Conservation (phyloP, 2,329 filamentous ascomycete species). For the Paraconiothyrium brasiliense region DNA sequence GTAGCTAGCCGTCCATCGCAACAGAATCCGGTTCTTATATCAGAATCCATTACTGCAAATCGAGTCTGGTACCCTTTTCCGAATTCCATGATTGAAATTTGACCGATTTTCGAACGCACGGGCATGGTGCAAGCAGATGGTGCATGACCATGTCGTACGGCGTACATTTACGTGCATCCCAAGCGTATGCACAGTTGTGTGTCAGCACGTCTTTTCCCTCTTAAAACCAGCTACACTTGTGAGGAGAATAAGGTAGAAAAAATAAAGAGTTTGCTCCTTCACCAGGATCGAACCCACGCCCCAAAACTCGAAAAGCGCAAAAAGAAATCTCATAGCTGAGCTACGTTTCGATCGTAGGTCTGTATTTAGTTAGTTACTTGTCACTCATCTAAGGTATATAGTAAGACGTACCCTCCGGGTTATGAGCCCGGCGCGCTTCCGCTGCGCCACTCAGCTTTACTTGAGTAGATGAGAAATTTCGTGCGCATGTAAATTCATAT, state of each 20-base stretch:
- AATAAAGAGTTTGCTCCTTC: background rate
- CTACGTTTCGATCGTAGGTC: constrained; percentile 34
- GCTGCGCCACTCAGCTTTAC: constrained; percentile 45
- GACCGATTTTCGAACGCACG: no score
- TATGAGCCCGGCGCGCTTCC: constrained; percentile 44
- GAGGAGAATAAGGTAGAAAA: background rate
- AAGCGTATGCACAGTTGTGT: no score
- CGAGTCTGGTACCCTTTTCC: no score
- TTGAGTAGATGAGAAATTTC: constrained; percentile 19
- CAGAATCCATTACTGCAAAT: no score
- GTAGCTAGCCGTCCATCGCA: background rate
- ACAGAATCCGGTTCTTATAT: no score
- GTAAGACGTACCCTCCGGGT: background rate
- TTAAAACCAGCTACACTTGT: no score
- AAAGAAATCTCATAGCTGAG: constrained; percentile 29
- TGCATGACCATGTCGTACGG: no score
- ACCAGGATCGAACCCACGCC: background rate
- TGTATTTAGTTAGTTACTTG: background rate
- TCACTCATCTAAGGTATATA: no score
- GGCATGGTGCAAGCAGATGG: no score
- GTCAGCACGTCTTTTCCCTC: no score
- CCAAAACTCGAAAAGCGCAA: background rate
- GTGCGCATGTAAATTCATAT: background rate
- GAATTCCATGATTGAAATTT: no score
- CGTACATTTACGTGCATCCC: no score